Evolutionary conservation across 2,329 filamentous ascomycete genomes (phyloP).

Genomic region (Elsinoe batatas): DNA sequence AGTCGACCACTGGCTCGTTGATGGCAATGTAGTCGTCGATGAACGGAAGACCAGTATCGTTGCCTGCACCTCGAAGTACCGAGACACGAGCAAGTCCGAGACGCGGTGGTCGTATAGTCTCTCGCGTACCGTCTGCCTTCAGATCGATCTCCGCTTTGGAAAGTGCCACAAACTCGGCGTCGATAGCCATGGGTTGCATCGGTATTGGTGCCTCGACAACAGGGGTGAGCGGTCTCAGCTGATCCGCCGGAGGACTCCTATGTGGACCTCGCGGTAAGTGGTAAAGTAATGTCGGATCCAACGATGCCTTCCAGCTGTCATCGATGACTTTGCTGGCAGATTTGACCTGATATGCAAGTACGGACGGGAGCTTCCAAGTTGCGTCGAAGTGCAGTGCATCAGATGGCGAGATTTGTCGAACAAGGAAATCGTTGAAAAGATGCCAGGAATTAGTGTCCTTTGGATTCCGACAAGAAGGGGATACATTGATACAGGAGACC

Average conservation of each 20-base stretch:
- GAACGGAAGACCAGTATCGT: conserved; percentile 72
- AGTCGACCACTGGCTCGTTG: conserved; percentile 85
- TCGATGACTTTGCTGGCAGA: conserved; percentile 72
- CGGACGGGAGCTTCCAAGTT: conserved; percentile 84
- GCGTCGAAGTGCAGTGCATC: conserved; percentile 86
- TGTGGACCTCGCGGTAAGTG: conserved; percentile 22
- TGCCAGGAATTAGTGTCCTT: conserved; percentile 71
- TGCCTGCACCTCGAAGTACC: conserved; percentile 70
- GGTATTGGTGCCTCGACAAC: conserved; percentile 56
- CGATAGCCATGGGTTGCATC: conserved; percentile 66
- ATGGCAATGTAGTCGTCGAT: conserved; percentile 97
- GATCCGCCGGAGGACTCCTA: conserved; percentile 41
- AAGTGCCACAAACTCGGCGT: conserved; percentile 91
- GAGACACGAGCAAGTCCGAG: conserved; percentile 90
- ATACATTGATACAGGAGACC: conserved; percentile 79
- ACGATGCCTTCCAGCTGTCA: conserved; percentile 69
- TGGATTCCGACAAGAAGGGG: conserved; percentile 52
- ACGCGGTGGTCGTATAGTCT: conserved; percentile 83
- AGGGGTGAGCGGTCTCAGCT: conserved; percentile 50
- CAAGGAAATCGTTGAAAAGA: conserved; percentile 93
- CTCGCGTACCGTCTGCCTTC: conserved; percentile 84
- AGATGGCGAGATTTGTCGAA: conserved; percentile 65
- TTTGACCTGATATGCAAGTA: conserved; percentile 79
- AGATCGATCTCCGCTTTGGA: conserved; percentile 93
- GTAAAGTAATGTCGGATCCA: conserved; percentile 80